Base-by-base conservation (phyloP, 495 filamentous ascomycete species). In the Viridothelium virens region DNA sequence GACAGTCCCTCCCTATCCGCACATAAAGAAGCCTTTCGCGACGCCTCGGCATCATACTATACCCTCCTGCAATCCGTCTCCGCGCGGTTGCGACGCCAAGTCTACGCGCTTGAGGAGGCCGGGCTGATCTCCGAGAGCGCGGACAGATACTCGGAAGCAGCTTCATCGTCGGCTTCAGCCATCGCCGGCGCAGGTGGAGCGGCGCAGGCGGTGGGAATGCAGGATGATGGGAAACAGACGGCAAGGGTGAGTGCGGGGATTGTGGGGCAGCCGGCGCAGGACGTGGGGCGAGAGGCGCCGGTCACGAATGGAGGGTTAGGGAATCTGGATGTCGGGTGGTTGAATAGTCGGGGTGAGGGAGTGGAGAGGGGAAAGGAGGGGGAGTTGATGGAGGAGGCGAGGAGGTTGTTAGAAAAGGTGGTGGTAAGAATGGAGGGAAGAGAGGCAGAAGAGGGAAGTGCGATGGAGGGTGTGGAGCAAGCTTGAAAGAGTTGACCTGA, bases 281-380 rank as follows among this genome's bases (percentile, higher is more conserved):
- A 76, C 69, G 44, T 70, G 71, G 16, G 56, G 61, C 61, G 70
- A 63, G 68, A 69, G 68, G 69, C 64, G 73, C 77, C 0, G 77
- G 83, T 69, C 77, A 83, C 65, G 48, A 79, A 81, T 63, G 84
- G 84, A 9, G 79, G 82, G 63, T 78, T 87, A 18, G 87, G 87
- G 2, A 77, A 77, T 36, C 76, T 93, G 56, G 91, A 96, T 75
- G 85, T 94, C 14, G 91, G 91, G 62, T 88, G 86, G 85, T 77
- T 96, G 71, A 96, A 96, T 71, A 89, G 88, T 75, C 83, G 90
- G 66, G 88, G 87, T 66, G 86, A 88, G 68, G 86, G 85, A 38
- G 86, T 92, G 16, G 89, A 86, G 50, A 86, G 84, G 71, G 86
- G 89, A 66, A 91, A 89, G 81, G 90, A 94, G 73, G 82, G 82